Percentiles rank a stretch among this genome's conserved stretches.
These are phyloP conservation scores for Nidularia sp. DNA, from an alignment of 768 basidiomycete species.

Conservation along the genomic window DNA sequence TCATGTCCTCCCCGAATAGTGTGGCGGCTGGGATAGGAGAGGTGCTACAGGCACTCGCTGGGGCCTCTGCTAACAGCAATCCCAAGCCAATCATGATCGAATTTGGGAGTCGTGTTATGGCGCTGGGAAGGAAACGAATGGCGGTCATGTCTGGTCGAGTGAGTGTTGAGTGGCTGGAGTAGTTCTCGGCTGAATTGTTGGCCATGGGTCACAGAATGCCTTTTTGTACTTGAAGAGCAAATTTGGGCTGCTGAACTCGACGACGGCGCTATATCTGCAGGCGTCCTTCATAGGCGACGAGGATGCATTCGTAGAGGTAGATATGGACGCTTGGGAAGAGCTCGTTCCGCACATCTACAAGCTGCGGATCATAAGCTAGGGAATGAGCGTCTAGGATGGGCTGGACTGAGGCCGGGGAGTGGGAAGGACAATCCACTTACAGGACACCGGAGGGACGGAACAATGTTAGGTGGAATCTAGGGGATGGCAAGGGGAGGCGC, in stretches of 20 bases:
- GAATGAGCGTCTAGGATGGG: no score
- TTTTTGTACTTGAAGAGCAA: slow-evolving; percentile 31
- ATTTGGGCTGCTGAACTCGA: slow-evolving; percentile 26
- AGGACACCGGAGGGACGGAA: no score
- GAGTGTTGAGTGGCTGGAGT: slow-evolving; percentile 5
- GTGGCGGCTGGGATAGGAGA: slow-evolving; percentile 29
- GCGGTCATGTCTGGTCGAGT: slow-evolving; percentile 26
- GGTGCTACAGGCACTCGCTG: slow-evolving; percentile 20
- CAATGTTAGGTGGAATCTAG: no score
- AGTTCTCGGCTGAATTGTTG: neutral
- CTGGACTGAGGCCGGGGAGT: no score
- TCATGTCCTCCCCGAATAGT: slow-evolving; percentile 17
- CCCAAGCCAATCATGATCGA: slow-evolving; percentile 26
- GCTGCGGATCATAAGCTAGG: slow-evolving; percentile 12
- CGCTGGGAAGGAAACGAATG: slow-evolving; percentile 27
- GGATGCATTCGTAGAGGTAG: slow-evolving; percentile 24
- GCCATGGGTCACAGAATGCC: slow-evolving; percentile 17
- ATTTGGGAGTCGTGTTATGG: slow-evolving; percentile 24
- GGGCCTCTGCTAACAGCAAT: slow-evolving; percentile 9
- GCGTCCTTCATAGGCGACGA: slow-evolving; percentile 19
- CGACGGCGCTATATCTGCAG: slow-evolving; percentile 20
- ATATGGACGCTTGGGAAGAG: slow-evolving; percentile 34
- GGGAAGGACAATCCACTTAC: no score
- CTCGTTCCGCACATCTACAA: slow-evolving; percentile 21
- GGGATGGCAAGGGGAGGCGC: no score